Evolutionary conservation across 2,329 filamentous ascomycete species (phyloP).

Genomic region (Epichloe hybrida): DNA sequence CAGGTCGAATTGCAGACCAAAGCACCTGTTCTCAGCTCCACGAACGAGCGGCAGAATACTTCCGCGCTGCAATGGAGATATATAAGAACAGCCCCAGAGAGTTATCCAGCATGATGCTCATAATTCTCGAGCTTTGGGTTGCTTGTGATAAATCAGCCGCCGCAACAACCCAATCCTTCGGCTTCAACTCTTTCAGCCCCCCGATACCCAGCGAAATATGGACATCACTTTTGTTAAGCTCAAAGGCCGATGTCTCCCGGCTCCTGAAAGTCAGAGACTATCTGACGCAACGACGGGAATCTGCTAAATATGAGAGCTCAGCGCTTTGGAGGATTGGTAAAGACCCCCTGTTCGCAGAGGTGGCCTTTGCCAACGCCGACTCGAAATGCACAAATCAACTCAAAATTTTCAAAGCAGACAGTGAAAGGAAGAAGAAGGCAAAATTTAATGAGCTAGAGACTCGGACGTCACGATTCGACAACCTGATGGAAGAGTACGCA

Average conservation of each 20-base stretch:
- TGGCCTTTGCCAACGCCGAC: no score
- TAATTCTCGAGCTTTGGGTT: slow-evolving; percentile 43
- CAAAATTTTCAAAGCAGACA: no score
- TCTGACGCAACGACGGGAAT: no score
- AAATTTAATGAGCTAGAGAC: no score
- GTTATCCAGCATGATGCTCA: slow-evolving; percentile 40
- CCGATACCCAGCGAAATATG: slow-evolving; percentile 26
- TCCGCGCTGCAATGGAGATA: slow-evolving; percentile 8
- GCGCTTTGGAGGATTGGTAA: no score
- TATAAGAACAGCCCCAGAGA: slow-evolving; percentile 30
- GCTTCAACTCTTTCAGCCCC: slow-evolving; percentile 26
- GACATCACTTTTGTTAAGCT: slow-evolving; percentile 30
- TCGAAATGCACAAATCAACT: no score
- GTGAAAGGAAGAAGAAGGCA: no score
- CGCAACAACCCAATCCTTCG: slow-evolving; percentile 24
- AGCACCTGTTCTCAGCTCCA: slow-evolving; percentile 17
- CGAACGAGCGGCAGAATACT: slow-evolving; percentile 21
- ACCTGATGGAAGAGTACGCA: no score
- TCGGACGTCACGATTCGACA: no score
- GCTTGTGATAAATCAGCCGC: slow-evolving; percentile 35
- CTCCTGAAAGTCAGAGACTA: slow-evolving; percentile 12
- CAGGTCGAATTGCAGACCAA: slow-evolving; percentile 6
- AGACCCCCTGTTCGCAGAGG: no score
- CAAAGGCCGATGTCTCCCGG: slow-evolving; percentile 21
- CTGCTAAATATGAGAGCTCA: no score